These are phyloP conservation scores for Tylopilus sp. DNA, from an alignment of 768 basidiomycete species.

Conservation along the genomic window DNA sequence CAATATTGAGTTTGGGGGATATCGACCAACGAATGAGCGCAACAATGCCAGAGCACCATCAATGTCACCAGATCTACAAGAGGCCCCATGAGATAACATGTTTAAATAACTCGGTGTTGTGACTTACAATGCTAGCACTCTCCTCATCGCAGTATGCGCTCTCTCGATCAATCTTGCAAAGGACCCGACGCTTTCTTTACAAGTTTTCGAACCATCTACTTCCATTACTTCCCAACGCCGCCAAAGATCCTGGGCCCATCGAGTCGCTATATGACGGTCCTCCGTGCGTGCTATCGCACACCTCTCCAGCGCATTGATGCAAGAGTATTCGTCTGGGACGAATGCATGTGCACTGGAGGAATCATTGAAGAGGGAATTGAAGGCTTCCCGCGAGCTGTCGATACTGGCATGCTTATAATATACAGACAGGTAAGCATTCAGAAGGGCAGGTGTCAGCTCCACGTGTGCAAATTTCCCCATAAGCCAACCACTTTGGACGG, in stretches of 20 bases:
- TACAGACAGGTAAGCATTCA: constrained; percentile 82
- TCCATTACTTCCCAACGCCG: constrained; percentile 55
- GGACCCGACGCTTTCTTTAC: constrained; percentile 2
- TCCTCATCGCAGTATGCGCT: constrained; percentile 66
- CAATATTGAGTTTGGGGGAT: constrained; percentile 56
- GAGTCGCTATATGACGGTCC: constrained; percentile 46
- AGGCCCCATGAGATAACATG: not conserved
- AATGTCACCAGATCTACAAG: constrained; percentile 44
- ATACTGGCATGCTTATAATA: constrained; percentile 60
- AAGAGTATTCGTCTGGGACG: constrained; percentile 49
- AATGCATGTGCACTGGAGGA: constrained; percentile 23
- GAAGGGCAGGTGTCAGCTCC: constrained; percentile 52
- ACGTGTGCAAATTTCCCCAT: constrained; percentile 55
- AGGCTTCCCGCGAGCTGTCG: constrained; percentile 45
- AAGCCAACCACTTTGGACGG: constrained; percentile 7
- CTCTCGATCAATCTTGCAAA: constrained; percentile 59
- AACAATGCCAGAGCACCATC: constrained; percentile 56
- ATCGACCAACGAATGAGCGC: constrained; percentile 57
- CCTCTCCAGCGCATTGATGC: constrained; percentile 64
- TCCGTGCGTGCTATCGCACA: constrained; percentile 39
- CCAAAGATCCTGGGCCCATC: constrained; percentile 66
- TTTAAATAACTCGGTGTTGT: not conserved
- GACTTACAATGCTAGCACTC: constrained; percentile 58
- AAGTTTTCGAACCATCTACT: constrained; percentile 17
- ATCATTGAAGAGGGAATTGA: constrained; percentile 45